Evolutionary conservation across 495 filamentous ascomycete genomes (phyloP).

Genomic region (Lophiostoma macrostomum): DNA sequence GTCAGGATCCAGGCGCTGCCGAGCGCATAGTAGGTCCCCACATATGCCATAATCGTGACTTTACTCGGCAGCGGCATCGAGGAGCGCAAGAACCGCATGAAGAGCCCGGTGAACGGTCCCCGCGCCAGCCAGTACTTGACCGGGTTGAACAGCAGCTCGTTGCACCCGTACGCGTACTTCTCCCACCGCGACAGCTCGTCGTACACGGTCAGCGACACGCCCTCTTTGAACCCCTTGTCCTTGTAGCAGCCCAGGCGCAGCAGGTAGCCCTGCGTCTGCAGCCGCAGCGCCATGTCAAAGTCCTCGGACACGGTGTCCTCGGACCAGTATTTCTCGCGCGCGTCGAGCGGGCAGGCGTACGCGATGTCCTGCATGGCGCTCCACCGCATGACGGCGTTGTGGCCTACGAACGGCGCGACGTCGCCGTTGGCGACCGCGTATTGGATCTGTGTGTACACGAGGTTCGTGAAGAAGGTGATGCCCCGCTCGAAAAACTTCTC

Average conservation of each 20-base stretch:
- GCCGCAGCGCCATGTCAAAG: constrained; percentile 80
- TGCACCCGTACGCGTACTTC: constrained; percentile 86
- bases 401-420: constrained; percentile 69
- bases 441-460: constrained; percentile 74
- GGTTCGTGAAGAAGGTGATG: constrained; percentile 82
- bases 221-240: constrained; percentile 76
- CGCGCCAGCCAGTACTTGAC: constrained; percentile 53
- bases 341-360: constrained; percentile 61
- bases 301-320: constrained; percentile 80
- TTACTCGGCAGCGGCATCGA: constrained; percentile 76
- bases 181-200: constrained; percentile 82
- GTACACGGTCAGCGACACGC: constrained; percentile 80
- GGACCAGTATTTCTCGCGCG: constrained; percentile 78
- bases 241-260: constrained; percentile 72
- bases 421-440: constrained; percentile 80
- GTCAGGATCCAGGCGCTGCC: constrained; percentile 78
- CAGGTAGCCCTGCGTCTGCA: constrained; percentile 69
- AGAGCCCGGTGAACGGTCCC: constrained; percentile 72
- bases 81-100: constrained; percentile 66
- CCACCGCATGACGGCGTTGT: constrained; percentile 80
- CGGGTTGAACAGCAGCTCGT: constrained; percentile 76
- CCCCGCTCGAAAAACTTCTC: constrained; percentile 48
- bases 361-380: constrained; percentile 72
- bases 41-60: constrained; percentile 76
- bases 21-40: constrained; percentile 85